phyloP scores from a whole-genome alignment of 2,329 filamentous ascomycete genomes.

The Phoma sp. region DNA sequence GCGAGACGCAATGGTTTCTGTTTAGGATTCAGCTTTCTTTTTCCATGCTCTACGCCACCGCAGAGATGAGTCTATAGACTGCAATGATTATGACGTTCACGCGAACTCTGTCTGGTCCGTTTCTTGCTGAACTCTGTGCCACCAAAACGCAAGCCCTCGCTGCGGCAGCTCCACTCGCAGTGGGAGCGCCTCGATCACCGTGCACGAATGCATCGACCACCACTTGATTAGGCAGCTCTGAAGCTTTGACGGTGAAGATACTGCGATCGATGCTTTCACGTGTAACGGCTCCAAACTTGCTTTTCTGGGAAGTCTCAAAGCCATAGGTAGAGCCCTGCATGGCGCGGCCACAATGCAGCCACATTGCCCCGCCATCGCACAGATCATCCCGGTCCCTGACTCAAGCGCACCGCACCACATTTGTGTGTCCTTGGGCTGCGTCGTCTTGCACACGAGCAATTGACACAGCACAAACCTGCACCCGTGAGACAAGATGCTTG shows the following conservation, averaged over 20 bases:
- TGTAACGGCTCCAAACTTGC: constrained; percentile 24
- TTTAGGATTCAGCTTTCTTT: constrained; percentile 14
- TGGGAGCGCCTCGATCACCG: constrained; percentile 20
- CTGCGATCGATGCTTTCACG: constrained; percentile 38
- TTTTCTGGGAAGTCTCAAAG: constrained; percentile 31
- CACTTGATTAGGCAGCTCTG: constrained; percentile 43
- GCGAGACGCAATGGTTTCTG: constrained; percentile 33
- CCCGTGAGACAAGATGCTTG: constrained; percentile 36
- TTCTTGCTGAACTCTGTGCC: background rate
- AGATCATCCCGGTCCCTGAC: constrained; percentile 30
- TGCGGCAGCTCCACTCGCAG: constrained; percentile 12
- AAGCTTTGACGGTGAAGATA: constrained; percentile 41
- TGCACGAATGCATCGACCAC: constrained; percentile 32
- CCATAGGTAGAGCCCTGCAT: constrained; percentile 15
- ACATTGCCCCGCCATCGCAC: constrained; percentile 31
- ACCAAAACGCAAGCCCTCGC: background rate
- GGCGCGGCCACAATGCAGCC: constrained; percentile 10
- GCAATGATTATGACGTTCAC: constrained; percentile 3
- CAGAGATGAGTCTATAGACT: constrained; percentile 7
- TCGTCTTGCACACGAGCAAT: constrained; percentile 24
- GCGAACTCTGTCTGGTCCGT: background rate
- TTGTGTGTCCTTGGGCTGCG: constrained; percentile 20
- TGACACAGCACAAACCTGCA: constrained; percentile 9
- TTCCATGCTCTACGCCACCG: background rate
- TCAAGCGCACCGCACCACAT: constrained; percentile 29